phyloP scores from a whole-genome alignment of 2,329 filamentous ascomycete genomes.

The Dactylellina drechsleri region DNA sequence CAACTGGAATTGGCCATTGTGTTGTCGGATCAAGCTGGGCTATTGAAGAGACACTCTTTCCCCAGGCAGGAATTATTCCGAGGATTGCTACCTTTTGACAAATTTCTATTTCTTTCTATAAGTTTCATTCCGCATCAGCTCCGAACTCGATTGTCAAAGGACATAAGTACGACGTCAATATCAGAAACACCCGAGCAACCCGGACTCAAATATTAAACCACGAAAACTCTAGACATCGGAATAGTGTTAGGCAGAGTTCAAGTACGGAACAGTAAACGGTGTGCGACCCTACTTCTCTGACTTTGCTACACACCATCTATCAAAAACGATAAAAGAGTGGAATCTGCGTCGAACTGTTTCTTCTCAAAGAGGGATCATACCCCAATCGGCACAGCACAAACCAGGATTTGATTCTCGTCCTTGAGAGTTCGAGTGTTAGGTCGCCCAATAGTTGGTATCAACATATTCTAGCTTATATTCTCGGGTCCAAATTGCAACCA shows the following conservation, averaged over 20 bases:
- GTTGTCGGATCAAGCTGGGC: neutral
- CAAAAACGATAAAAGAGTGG: conserved; percentile 33
- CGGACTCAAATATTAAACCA: conserved; percentile 26
- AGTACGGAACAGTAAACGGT: conserved; percentile 24
- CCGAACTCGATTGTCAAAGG: conserved; percentile 28
- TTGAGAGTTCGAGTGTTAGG: conserved; percentile 3
- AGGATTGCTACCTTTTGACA: too few species aligned
- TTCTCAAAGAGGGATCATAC: neutral
- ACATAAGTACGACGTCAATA: conserved; percentile 42
- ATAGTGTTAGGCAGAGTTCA: conserved; percentile 31
- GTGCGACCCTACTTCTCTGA: conserved; percentile 33
- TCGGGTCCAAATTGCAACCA: conserved; percentile 46
- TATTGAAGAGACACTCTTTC: conserved; percentile 1
- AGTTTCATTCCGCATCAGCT: conserved; percentile 9
- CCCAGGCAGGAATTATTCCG: too few species aligned
- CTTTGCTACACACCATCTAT: conserved; percentile 27
- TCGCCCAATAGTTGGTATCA: conserved; percentile 22
- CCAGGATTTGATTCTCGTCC: conserved; percentile 11
- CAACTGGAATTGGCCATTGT: neutral
- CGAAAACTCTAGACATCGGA: conserved; percentile 45
- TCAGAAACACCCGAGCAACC: conserved; percentile 36
- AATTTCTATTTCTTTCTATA: conserved; percentile 15
- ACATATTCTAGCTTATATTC: conserved; percentile 13
- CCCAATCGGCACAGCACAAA: conserved; percentile 9
- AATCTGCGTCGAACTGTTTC: too few species aligned